phyloP scores from a whole-genome alignment of 768 basidiomycete genomes.

The Nidularia sp. region DNA sequence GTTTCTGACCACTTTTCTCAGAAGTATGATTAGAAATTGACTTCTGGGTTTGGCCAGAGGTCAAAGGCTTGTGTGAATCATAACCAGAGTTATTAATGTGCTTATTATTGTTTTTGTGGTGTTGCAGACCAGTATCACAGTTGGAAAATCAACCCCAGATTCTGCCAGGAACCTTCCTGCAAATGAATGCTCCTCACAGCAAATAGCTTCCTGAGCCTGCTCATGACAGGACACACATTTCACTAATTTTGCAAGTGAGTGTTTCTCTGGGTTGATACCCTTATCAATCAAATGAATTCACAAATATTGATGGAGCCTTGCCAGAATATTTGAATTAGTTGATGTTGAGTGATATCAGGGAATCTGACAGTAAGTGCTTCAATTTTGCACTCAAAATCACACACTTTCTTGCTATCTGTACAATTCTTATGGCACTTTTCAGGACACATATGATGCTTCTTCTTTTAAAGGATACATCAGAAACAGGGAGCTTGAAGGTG shows the following conservation, averaged over 20 bases:
- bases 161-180: background rate
- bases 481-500: background rate
- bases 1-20: no score
- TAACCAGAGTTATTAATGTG: background rate
- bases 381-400: background rate
- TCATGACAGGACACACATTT: background rate
- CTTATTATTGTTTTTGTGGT: background rate
- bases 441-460: background rate
- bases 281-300: background rate
- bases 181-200: no score
- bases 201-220: background rate
- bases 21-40: no score
- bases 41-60: no score
- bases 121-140: background rate
- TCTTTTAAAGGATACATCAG: background rate
- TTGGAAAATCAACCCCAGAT: background rate
- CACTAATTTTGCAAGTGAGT: background rate
- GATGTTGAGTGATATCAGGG: background rate
- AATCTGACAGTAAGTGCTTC: background rate
- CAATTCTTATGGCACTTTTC: background rate
- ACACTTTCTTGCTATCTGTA: background rate
- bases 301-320: background rate
- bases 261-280: background rate
- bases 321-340: background rate
- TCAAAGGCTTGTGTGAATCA: background rate